These are phyloP conservation scores for Hirsutella rhossiliensis DNA, from an alignment of 2,329 filamentous ascomycete genomes.

Conservation along the genomic window DNA sequence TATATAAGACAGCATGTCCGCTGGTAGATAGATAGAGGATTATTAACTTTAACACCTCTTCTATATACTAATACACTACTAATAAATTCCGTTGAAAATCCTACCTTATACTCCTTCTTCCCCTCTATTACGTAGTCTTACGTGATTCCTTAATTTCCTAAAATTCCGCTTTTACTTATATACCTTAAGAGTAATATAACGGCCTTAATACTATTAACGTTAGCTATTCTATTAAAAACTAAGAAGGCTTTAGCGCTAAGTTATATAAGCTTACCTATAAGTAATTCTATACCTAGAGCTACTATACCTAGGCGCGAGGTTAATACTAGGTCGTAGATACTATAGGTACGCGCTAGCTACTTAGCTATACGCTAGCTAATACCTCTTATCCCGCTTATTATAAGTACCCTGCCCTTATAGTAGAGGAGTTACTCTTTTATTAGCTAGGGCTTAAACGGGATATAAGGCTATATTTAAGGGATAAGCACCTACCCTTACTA, in stretches of 20 bases:
- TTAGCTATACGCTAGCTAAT: constrained; percentile 5
- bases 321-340: constrained; percentile 5
- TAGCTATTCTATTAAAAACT: constrained; percentile 3
- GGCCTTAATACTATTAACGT: constrained; percentile 1
- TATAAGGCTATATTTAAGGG: constrained; percentile 4
- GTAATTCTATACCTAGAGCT: neutral
- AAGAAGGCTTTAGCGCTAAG: constrained; percentile 5
- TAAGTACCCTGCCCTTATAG: constrained; percentile 6
- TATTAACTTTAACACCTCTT: too few relatives aligned
- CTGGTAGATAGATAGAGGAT: too few relatives aligned
- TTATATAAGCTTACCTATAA: constrained; percentile 4
- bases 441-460: neutral
- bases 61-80: too few relatives aligned
- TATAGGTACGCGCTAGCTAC: constrained; percentile 3
- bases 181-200: constrained; percentile 4
- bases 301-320: constrained; percentile 5
- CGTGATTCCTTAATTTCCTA: too few relatives aligned
- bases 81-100: too few relatives aligned
- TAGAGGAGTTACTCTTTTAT: constrained; percentile 1
- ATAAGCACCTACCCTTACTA: constrained; percentile 4
- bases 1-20: too few relatives aligned
- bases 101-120: too few relatives aligned
- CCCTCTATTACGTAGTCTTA: too few relatives aligned
- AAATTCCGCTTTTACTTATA: too few relatives aligned
- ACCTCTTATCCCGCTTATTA: constrained; percentile 7